Conservation (phyloP, 2,329 filamentous ascomycete genomes). For the Phoma sp. region DNA sequence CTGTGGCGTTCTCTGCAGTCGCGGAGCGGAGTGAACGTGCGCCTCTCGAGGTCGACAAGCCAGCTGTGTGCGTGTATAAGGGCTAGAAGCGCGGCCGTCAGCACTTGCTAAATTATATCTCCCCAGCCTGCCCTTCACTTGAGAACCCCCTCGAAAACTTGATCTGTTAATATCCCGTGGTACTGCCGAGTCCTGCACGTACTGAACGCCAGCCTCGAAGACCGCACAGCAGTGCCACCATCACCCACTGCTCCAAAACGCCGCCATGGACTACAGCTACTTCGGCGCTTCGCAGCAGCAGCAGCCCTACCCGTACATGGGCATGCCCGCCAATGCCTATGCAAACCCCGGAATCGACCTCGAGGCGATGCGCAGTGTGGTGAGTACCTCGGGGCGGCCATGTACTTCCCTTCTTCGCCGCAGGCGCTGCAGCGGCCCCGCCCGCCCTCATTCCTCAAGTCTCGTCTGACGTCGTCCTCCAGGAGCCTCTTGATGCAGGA, state of each 20-base stretch:
- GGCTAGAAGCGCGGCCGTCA: slow-evolving; percentile 23
- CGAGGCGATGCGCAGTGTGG: slow-evolving; percentile 44
- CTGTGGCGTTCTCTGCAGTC: slow-evolving; percentile 6
- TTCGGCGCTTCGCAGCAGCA: slow-evolving; percentile 54
- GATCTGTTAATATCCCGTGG: slow-evolving; percentile 2
- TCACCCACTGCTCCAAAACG: neutral
- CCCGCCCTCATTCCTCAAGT: slow-evolving; percentile 10
- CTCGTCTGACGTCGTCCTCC: slow-evolving; percentile 30
- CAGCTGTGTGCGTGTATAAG: slow-evolving; percentile 20
- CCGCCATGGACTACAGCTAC: slow-evolving; percentile 63
- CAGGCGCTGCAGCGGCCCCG: slow-evolving; percentile 7
- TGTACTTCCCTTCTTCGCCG: neutral
- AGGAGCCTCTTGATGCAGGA: slow-evolving; percentile 55
- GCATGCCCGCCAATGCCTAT: slow-evolving; percentile 50
- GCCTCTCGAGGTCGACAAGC: slow-evolving; percentile 16
- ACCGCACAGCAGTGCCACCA: slow-evolving; percentile 1
- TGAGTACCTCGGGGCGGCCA: slow-evolving; percentile 27
- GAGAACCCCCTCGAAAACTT: neutral
- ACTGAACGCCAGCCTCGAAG: neutral
- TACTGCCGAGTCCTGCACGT: slow-evolving; percentile 8
- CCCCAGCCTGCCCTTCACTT: neutral
- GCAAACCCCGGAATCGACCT: slow-evolving; percentile 43
- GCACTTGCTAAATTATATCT: neutral
- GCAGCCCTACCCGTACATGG: slow-evolving; percentile 55
- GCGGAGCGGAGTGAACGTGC: slow-evolving; percentile 23